Conservation (phyloP, 306 rosid genomes). For the Acmispon strigosus region DNA sequence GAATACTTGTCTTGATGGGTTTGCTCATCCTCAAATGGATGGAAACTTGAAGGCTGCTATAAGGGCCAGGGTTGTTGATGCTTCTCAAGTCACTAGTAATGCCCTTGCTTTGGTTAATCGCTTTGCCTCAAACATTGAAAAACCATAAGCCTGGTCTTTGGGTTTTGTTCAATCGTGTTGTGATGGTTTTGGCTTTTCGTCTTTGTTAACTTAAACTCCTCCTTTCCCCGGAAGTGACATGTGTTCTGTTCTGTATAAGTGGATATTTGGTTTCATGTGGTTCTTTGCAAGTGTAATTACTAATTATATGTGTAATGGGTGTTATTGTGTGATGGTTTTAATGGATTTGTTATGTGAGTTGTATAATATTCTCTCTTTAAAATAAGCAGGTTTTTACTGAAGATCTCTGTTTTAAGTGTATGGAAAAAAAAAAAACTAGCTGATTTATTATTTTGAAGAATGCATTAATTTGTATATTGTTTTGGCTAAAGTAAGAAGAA, state of each 20-base stretch:
- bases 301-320: too few species aligned
- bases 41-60: slow-evolving; percentile 37
- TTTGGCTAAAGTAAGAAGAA: too few species aligned
- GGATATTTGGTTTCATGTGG: neutral
- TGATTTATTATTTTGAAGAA: neutral
- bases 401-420: neutral
- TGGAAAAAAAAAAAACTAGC: neutral
- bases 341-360: neutral
- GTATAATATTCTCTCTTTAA: neutral
- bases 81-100: slow-evolving; percentile 68
- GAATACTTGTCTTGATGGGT: slow-evolving; percentile 58
- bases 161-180: neutral
- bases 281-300: too few species aligned
- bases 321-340: too few species aligned
- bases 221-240: neutral
- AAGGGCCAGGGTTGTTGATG: slow-evolving; percentile 27
- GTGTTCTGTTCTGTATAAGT: neutral
- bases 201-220: neutral
- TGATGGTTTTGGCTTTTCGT: neutral
- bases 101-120: slow-evolving; percentile 63
- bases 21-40: slow-evolving; percentile 25
- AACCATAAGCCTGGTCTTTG: neutral
- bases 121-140: slow-evolving; percentile 32
- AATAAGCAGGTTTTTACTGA: neutral
- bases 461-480: too few species aligned